Conservation (phyloP, 176 grass and related monocot species). For the Ensete glaucum region DNA sequence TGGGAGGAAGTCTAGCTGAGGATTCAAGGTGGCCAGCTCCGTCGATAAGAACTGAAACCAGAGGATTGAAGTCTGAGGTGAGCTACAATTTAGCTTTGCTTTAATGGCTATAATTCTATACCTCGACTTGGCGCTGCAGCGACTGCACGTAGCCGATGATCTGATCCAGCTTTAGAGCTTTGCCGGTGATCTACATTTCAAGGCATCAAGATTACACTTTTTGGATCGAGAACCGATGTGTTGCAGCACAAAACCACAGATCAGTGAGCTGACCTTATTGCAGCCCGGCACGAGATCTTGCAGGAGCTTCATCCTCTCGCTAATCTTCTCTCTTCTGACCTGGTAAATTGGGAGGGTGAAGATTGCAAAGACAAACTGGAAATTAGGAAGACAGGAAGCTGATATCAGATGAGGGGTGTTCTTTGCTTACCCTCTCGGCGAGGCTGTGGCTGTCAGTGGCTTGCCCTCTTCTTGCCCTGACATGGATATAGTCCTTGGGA, state of each 20-base stretch:
- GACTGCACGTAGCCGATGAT: conserved; percentile 75
- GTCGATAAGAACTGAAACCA: conserved; percentile 49
- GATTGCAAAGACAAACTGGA: background rate
- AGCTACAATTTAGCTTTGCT: background rate
- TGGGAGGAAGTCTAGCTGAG: conserved; percentile 12
- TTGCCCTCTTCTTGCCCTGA: conserved; percentile 57
- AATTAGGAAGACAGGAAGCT: background rate
- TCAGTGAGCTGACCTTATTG: conserved; percentile 33
- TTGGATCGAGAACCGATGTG: background rate
- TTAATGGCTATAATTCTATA: background rate
- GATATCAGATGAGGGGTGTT: background rate
- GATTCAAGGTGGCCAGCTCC: conserved; percentile 46
- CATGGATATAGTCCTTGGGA: conserved; percentile 55
- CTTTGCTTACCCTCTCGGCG: conserved; percentile 46
- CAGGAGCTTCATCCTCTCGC: conserved; percentile 71
- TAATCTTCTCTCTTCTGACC: conserved; percentile 63
- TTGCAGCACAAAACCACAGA: too few species aligned
- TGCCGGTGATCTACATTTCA: conserved; percentile 46
- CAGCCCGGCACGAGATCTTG: conserved; percentile 58
- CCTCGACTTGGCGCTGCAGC: conserved; percentile 67
- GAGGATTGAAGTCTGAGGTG: background rate
- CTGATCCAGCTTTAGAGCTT: conserved; percentile 67
- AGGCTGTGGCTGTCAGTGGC: conserved; percentile 77
- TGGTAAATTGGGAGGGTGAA: conserved; percentile 9
- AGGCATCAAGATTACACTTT: background rate